phyloP scores from a whole-genome alignment of 129 eudicot genomes.

The Centaurea solstitialis region DNA sequence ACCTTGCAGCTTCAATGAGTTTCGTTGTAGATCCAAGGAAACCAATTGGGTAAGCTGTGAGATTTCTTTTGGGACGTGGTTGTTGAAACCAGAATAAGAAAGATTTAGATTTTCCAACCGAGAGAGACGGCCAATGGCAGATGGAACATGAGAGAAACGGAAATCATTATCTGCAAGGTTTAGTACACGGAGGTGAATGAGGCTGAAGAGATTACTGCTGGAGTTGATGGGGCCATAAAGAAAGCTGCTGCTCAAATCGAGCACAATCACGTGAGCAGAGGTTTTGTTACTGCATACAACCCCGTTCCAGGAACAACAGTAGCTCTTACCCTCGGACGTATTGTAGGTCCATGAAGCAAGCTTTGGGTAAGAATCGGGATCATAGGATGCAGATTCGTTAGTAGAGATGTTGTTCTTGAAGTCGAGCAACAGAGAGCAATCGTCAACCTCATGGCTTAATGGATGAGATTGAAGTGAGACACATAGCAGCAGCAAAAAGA shows the following conservation, averaged over 20 bases:
- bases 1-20: neutral
- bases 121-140: constrained; percentile 15
- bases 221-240: constrained; percentile 17
- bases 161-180: too few relatives aligned
- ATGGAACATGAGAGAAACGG: constrained; percentile 19
- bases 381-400: neutral
- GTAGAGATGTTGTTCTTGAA: constrained; percentile 1
- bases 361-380: constrained; percentile 6
- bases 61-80: constrained; percentile 13
- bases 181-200: too few relatives aligned
- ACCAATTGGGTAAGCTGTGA: constrained; percentile 1
- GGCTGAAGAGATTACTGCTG: constrained; percentile 4
- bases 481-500: too few relatives aligned
- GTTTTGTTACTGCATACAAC: constrained; percentile 10
- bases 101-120: constrained; percentile 11
- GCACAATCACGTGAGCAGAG: constrained; percentile 18
- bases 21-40: constrained; percentile 18
- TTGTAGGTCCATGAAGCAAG: constrained; percentile 7
- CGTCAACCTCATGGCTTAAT: neutral
- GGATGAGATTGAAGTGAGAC: too few relatives aligned
- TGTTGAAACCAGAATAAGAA: constrained; percentile 8
- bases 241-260: constrained; percentile 27
- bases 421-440: neutral
- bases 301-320: constrained; percentile 30
- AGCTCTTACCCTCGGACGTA: neutral